Evolutionary conservation across 352 stramenopile genomes (phyloP), one percentile per base, ranked within the genome.

Genomic region (Phytophthora europaea): DNA sequence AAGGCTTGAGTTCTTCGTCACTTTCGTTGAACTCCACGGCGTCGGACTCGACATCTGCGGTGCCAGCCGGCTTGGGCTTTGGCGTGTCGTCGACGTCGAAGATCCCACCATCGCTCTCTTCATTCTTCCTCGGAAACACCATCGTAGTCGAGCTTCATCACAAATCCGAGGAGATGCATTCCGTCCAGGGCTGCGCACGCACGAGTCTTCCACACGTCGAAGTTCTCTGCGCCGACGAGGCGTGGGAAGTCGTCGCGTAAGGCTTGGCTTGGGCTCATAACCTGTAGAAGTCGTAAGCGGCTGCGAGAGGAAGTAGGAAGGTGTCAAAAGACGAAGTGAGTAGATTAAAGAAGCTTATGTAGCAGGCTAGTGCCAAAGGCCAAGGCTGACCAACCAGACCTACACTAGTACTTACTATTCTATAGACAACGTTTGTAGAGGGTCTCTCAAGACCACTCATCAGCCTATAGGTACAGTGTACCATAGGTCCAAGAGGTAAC

Each of bases 201-300:
- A n/a, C 57, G 26, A 16, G 13, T 54, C 43, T 67, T 71, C 62
- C 62, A 61, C 7, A 61, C 40, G 12, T 31, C 28, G 0, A 31
- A 31, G 28, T 4, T 31, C 28, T 31, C 23, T 6, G 50, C 13
- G 15, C 56, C 50, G 2, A 54, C 40, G n/a, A 64, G 62, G 28
- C 36, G 61, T n/a, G 61, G 68, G 22, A 67, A 67, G 34, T 60
- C 60, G 15, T 71, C 68, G 56, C 33, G 15, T 55, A 62, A 75
- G 56, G 61, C 54, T 62, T 65, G 28, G 26, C 26, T 67, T 63
- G 68, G 16, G 10, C 36, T 43, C 36, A 43, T 43, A 43, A 48
- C 13, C 40, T 47, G 16, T 47, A 5, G 15, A 47, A 5, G 28
- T 7, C 3, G 3, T 7, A 31, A 6, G 4, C 28, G 7, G 28